phyloP scores from a whole-genome alignment of 2,329 filamentous ascomycete genomes.

The Sclerotinia minor region DNA sequence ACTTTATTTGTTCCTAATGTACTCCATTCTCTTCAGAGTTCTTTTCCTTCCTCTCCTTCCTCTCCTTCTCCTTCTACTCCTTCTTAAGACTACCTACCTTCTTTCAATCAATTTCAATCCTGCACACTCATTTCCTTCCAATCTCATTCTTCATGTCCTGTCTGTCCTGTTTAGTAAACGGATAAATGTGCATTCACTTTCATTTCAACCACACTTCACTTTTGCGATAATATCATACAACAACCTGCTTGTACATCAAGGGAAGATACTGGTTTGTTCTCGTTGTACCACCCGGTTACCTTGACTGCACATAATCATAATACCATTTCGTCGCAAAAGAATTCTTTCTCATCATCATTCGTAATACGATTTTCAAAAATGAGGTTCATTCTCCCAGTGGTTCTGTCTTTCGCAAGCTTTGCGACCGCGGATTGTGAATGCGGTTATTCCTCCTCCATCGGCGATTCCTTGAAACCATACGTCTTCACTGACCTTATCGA shows the following conservation, averaged over 20 bases:
- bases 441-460: constrained; percentile 62
- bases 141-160: neutral
- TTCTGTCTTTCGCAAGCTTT: constrained; percentile 6
- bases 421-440: constrained; percentile 59
- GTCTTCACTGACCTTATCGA: constrained; percentile 71
- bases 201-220: constrained; percentile 9
- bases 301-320: constrained; percentile 13
- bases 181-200: constrained; percentile 7
- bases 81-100: neutral
- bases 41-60: neutral
- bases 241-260: constrained; percentile 2
- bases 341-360: neutral
- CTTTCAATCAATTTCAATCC: neutral
- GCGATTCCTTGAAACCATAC: constrained; percentile 43
- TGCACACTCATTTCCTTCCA: neutral
- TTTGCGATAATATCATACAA: constrained; percentile 3
- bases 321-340: neutral
- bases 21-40: neutral
- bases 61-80: neutral
- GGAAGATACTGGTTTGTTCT: constrained; percentile 11
- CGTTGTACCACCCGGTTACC: constrained; percentile 17
- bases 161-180: constrained; percentile 9
- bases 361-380: neutral
- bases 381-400: constrained; percentile 6
- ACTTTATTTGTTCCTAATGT: neutral